Base-by-base conservation (phyloP, 2,329 filamentous ascomycete species). In the Colletotrichum sp. region DNA sequence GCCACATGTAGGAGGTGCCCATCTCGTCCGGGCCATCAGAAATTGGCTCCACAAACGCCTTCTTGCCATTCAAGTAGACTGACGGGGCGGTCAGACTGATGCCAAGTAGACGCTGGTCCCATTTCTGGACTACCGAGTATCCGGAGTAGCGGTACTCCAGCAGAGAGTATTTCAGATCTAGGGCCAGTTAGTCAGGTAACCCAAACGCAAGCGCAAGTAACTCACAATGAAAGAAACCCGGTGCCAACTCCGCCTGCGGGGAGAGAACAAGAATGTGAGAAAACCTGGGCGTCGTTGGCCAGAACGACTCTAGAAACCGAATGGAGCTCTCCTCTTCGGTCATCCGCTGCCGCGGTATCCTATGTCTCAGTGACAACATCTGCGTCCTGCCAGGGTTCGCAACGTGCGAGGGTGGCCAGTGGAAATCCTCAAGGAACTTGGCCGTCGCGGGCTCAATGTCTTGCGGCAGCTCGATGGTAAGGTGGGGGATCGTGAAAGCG, bases 191-290 rank as follows among this genome's bases (percentile, higher is more conserved):
- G 16, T 24, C 6, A 7, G 14, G 72, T 3, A 7, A 18, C 34
- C 32, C 14, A 26, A 14, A 14, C 34, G 24, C 10, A 43, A 26
- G 7, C 21, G 0, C 16, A 13, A 21, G 26, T 6, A 6, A 79
- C 89, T 81, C 83, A 91, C 90, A 98, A 78, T 98, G 95, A 77
- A 94, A 96, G 82, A 95, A 99, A 3, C 94, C 90, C 2, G 93
- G 92, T 1, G 95, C 94, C 1, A 99, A 85, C 82, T 99, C 95
- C 2, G 90, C 91, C 79, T 98, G 93, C 2, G 96, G 92, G 7
- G 95, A 96, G 7, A 99, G 90, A 3, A 98, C 85, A n/a, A 99
- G 89, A 4, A 98, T 91, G 82, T 98, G 95, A 12, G 93, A 93
- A 68, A 91, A 85, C 3, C 84, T 82, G 7, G 92, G 88, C 74